Percentiles rank a stretch among this genome's conserved stretches.
These are phyloP conservation scores for Colletotrichum truncatum DNA, from an alignment of 2,329 filamentous ascomycete species.

Conservation along the genomic window DNA sequence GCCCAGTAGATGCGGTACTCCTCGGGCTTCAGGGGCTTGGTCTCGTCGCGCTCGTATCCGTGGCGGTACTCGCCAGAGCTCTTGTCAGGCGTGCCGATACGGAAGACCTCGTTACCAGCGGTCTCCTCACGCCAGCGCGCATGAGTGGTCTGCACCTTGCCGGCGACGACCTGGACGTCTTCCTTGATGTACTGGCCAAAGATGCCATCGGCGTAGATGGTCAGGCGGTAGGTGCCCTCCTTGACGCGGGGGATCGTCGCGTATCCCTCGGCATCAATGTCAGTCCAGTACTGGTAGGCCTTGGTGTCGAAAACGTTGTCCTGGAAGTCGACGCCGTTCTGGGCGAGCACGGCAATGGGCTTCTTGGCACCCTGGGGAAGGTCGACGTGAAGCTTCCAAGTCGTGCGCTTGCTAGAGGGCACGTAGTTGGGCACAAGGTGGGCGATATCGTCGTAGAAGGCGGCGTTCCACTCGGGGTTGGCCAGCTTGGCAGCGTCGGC, in stretches of 20 bases:
- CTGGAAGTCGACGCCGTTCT: slow-evolving; percentile 62
- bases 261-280: slow-evolving; percentile 52
- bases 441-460: slow-evolving; percentile 72
- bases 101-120: slow-evolving; percentile 67
- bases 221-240: slow-evolving; percentile 68
- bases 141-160: slow-evolving; percentile 46
- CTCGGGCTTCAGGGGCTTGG: slow-evolving; percentile 55
- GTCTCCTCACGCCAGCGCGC: slow-evolving; percentile 63
- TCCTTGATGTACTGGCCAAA: slow-evolving; percentile 70
- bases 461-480: slow-evolving; percentile 61
- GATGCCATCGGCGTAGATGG: slow-evolving; percentile 68
- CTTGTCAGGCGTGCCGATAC: slow-evolving; percentile 70
- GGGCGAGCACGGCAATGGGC: slow-evolving; percentile 60
- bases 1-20: slow-evolving; percentile 68
- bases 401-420: slow-evolving; percentile 58
- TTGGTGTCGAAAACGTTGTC: slow-evolving; percentile 60
- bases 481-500: slow-evolving; percentile 63
- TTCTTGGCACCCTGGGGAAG: slow-evolving; percentile 61
- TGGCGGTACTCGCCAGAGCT: slow-evolving; percentile 66
- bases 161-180: slow-evolving; percentile 49
- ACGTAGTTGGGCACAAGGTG: slow-evolving; percentile 67
- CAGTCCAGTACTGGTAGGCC: slow-evolving; percentile 66
- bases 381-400: slow-evolving; percentile 57
- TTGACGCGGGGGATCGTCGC: slow-evolving; percentile 60
- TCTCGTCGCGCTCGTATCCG: slow-evolving; percentile 55